Base-by-base conservation (phyloP, 192 early-diverging fungal genomes). In the Chytriomyces sp. region DNA sequence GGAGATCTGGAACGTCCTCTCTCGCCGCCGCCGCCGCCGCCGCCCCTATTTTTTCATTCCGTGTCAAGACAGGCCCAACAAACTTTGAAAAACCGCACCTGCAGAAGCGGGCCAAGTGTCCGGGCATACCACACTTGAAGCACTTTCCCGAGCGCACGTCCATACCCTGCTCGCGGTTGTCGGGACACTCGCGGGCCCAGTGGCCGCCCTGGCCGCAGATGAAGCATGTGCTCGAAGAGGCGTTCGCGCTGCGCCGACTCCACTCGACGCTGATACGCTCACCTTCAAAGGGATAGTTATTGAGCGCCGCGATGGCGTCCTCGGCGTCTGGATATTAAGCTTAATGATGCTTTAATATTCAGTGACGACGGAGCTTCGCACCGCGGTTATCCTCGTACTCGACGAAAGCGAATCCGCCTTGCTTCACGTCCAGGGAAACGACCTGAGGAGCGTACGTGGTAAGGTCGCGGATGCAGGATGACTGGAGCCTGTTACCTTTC, bases 151-250 rank as follows among this genome's bases (percentile, higher is more conserved):
- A 78, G 30, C 78, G 59, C 10, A 86, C 85, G 64, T 86, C 85
- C 52, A 82, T 37, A 4, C 81, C 85, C 38, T 81, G 76, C 39
- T 81, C 81, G n/a, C 69, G 40, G 64, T 78, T 83, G 6, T 82
- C 77, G 1, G 82, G 82, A 44, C 85, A 86, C 8, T 86, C 85
- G 22, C 77, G 79, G 41, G 83, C 85, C 85, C 85, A 86, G 70
- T 86, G 85, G 5, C 85, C 85, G 22, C 34, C 41, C 12, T 77
- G 17, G 5, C 77, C 77, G 60, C 85, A 86, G 10, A 85, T 74
- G 33, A 85, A 82, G 75, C 85, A 86, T 22, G 72, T 82, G 41
- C 63, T 49, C 19, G 74, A 30, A 2, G 41, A 44, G 25, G 58
- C 22, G 39, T 44, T 54, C 12, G 39, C 34, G 7, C 31, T 26